These are phyloP conservation scores for Exophiala calicioides DNA, from an alignment of 2,329 filamentous ascomycete genomes.

Conservation along the genomic window DNA sequence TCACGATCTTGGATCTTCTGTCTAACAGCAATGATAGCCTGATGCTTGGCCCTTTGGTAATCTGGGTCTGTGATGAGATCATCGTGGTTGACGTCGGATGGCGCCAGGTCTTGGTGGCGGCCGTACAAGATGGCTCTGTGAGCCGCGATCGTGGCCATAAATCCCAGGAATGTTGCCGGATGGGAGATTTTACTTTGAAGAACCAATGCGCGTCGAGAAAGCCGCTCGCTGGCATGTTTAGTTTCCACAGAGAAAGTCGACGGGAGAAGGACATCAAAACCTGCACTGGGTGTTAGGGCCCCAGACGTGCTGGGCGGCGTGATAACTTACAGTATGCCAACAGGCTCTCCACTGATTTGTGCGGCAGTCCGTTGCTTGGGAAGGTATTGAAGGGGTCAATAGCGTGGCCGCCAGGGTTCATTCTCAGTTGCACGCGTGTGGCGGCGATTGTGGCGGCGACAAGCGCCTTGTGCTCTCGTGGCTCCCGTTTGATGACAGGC, in stretches of 20 bases:
- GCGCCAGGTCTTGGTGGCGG: constrained; percentile 31
- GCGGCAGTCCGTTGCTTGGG: constrained; percentile 34
- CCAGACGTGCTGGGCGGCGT: background rate
- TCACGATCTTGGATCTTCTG: constrained; percentile 36
- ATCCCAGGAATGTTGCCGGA: constrained; percentile 41
- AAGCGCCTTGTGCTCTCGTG: background rate
- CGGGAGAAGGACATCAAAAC: constrained; percentile 40
- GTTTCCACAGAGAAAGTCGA: constrained; percentile 42
- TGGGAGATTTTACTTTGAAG: constrained; percentile 38
- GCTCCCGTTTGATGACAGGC: constrained; percentile 4
- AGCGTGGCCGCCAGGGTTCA: constrained; percentile 33
- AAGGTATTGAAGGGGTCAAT: constrained; percentile 40
- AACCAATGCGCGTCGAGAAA: constrained; percentile 35
- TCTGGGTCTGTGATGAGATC: constrained; percentile 37
- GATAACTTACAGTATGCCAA: constrained; percentile 39
- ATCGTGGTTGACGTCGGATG: constrained; percentile 22
- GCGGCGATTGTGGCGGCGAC: background rate
- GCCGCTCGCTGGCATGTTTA: constrained; percentile 28
- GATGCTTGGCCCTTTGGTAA: constrained; percentile 42
- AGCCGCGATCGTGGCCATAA: constrained; percentile 43
- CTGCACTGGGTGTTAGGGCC: constrained; percentile 26
- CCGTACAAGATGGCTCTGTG: constrained; percentile 40
- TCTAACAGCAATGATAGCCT: constrained; percentile 31
- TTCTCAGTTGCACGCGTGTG: constrained; percentile 1
- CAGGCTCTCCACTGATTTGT: constrained; percentile 34